phyloP scores from a whole-genome alignment of 2,329 filamentous ascomycete genomes.

The Pestalotiopsis sp. region DNA sequence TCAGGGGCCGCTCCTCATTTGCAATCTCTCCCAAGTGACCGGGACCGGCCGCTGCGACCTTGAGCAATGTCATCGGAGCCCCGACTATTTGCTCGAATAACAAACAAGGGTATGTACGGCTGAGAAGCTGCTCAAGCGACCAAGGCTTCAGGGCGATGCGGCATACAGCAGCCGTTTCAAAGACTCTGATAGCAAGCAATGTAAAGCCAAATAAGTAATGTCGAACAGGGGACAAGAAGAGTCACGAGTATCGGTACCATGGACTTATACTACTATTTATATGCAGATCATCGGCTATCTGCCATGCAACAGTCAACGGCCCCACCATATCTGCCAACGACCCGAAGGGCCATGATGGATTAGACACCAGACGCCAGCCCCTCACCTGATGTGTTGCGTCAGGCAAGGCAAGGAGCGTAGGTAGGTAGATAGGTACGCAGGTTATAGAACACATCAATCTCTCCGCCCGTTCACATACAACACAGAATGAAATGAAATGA shows the following conservation, averaged over 20 bases:
- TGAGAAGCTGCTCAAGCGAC: neutral
- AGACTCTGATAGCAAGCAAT: neutral
- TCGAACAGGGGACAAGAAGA: too few species aligned
- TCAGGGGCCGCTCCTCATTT: neutral
- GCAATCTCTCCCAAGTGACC: neutral
- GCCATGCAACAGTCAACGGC: neutral
- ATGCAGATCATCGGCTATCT: neutral
- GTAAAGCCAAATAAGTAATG: neutral
- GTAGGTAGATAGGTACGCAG: too few species aligned
- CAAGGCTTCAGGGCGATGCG: neutral
- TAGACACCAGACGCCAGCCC: neutral
- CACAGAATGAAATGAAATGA: neutral
- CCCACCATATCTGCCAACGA: neutral
- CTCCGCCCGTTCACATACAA: neutral
- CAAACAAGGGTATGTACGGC: neutral
- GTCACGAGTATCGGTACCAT: neutral
- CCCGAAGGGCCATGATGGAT: neutral
- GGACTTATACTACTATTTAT: neutral
- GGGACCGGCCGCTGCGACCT: neutral
- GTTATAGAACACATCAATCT: too few species aligned
- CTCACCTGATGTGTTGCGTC: too few species aligned
- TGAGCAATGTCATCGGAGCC: neutral
- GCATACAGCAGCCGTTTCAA: neutral
- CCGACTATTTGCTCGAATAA: neutral
- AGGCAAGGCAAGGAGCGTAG: neutral